Evolutionary conservation across 148 eudicot genomes (phyloP), one percentile per base, ranked within the genome.

Genomic region (Rhododendron henanense): DNA sequence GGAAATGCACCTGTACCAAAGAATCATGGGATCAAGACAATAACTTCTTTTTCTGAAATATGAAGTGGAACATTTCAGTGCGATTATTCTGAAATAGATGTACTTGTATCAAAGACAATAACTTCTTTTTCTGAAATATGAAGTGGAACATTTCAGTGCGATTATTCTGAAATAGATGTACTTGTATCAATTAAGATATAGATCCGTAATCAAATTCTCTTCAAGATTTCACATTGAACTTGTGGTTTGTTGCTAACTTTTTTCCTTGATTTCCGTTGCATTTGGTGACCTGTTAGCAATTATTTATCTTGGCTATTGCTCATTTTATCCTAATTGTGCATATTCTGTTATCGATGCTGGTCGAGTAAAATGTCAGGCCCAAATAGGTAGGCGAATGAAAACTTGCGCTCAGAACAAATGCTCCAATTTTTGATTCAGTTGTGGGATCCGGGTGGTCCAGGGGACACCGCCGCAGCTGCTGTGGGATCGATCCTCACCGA

Each of bases 1-100:
- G 99, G 99, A 87, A 97, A 95, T 48, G 98, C 90, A 78, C 92
- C 95, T 82, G 93, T 97, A 51, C 98, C 98, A 2, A 94, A 93
- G 85, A 94, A 94, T 87, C 98, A 97, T 57, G 98, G 96, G 33
- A 93, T 95, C 87, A 92, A 86, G 92, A 93, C 94, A 0, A 88
- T 93, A 16, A 92, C 81, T 28, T 94, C 98, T 25, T 97, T 97
- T 82, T 90, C 96, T 9, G 94, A 94, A 81, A 90, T 97, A 81
- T 97, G 88, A 90, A 84, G 65, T 4, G 77, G 23, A 10, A 65
- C 50, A 47, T 18, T 61, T 41, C 48, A 4, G 23, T 87, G 71
- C 45, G 41, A 47, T 57, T 6, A 31, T 23, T 2, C 35, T 9
- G 44, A 73, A 31, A 35, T 15, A 28, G 45, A 84, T 33, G 74